These are phyloP conservation scores for Leucosporidium creatinivorum DNA, from an alignment of 768 basidiomycete genomes.

Conservation along the genomic window DNA sequence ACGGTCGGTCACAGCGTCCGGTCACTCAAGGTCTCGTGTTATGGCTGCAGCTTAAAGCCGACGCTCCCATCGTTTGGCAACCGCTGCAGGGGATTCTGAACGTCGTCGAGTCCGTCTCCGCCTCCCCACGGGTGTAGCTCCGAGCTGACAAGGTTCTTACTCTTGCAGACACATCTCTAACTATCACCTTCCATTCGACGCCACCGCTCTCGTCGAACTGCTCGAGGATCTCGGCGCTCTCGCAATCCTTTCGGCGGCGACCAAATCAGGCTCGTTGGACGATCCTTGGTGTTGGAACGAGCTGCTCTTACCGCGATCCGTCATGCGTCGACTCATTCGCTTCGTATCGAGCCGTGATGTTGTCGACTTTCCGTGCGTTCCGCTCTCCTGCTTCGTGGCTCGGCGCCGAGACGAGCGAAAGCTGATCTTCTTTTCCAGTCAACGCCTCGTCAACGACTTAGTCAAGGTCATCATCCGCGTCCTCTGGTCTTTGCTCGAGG, in stretches of 20 bases:
- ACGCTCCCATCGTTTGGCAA: not conserved
- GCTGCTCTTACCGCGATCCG: not conserved
- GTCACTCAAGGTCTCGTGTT: not conserved
- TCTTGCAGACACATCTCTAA: not conserved
- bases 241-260: not conserved
- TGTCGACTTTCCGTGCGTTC: not conserved
- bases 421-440: too few relatives aligned
- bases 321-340: not conserved
- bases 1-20: not conserved
- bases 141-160: too few relatives aligned
- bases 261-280: too few relatives aligned
- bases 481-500: too few relatives aligned
- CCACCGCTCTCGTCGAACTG: not conserved
- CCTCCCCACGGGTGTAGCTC: too few relatives aligned
- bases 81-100: too few relatives aligned
- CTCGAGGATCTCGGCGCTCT: not conserved
- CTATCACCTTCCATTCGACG: not conserved
- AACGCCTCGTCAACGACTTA: too few relatives aligned
- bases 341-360: not conserved
- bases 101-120: too few relatives aligned
- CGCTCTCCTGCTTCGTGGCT: too few relatives aligned
- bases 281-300: too few relatives aligned
- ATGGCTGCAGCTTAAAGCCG: not conserved
- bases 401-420: too few relatives aligned
- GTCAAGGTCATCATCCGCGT: too few relatives aligned